Evolutionary conservation across 1,284 basidiomycete genomes (phyloP), one percentile per base, ranked within the genome.

Genomic region (Caloboletus firmus): DNA sequence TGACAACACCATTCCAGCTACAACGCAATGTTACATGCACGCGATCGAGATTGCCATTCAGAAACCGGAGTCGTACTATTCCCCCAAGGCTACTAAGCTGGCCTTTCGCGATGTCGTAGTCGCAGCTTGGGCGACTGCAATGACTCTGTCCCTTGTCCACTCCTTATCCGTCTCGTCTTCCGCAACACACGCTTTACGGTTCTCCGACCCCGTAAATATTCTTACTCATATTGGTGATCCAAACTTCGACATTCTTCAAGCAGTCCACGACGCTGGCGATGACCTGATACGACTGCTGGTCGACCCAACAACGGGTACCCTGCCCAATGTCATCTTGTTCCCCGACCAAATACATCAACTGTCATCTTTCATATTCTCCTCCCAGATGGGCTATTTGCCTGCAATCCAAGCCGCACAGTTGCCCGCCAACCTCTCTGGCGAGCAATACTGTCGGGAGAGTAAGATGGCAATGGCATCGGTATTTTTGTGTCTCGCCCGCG

Each of bases 401-500:
- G 68, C 69, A 1, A 63, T 78, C 18, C 72, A 67, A 58, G 54
- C 56, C 28, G 58, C 56, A 31, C 58, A 63, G 12, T 49, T 60
- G 5, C 60, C 68, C 0, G n/a, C 63, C 20, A 63, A 70, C 41
- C 45, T 50, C 40, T 54, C 56, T 34, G 58, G 55, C 22, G 60
- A 62, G 11, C 66, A 59, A 53, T 52, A 51, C 15, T 54, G 57
- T 26, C 56, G 60, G 35, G 66, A 69, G 43, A 63, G 59, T 26
- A 74, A 72, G 51, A 73, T 74, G 60, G 78, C 79, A 56, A 78
- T 79, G 32, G 78, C 79, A 48, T 81, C 79, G 15, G 74, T 83
- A 45, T 65, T 85, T 18, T 72, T 85, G 37, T 79, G 79, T 7
- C 72, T 85, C 15, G 81, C 83, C 17, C 84, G 81, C 63, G 69